These are phyloP conservation scores for Madurella fahalii DNA, from an alignment of 2,329 filamentous ascomycete genomes.

Conservation along the genomic window DNA sequence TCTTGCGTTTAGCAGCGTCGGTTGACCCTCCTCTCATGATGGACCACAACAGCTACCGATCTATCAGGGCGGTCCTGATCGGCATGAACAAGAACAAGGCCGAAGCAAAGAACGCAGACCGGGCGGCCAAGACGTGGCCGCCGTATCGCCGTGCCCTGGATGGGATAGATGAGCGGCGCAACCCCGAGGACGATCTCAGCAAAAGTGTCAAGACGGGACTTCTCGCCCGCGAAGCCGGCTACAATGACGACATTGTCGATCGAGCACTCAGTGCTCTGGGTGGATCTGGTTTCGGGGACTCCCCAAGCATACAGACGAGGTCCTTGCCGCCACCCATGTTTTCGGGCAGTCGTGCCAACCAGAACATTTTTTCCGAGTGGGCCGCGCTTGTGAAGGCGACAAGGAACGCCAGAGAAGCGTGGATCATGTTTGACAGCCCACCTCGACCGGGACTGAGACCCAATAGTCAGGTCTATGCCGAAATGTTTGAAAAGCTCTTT, in stretches of 20 bases:
- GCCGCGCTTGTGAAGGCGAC: slow-evolving; percentile 55
- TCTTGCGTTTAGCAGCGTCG: slow-evolving; percentile 49
- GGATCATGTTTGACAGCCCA: slow-evolving; percentile 45
- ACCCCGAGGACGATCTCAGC: slow-evolving; percentile 50
- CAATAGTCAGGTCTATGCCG: slow-evolving; percentile 47
- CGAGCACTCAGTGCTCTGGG: slow-evolving; percentile 49
- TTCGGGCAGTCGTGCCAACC: slow-evolving; percentile 25
- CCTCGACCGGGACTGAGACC: slow-evolving; percentile 34
- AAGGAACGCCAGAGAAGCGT: slow-evolving; percentile 58
- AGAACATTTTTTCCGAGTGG: slow-evolving; percentile 44
- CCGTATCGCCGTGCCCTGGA: slow-evolving; percentile 56
- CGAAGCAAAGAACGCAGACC: slow-evolving; percentile 46
- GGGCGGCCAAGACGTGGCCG: slow-evolving; percentile 54
- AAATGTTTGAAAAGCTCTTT: slow-evolving; percentile 58
- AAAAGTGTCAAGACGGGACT: slow-evolving; percentile 50
- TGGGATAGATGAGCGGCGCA: slow-evolving; percentile 54
- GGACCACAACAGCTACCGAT: slow-evolving; percentile 47
- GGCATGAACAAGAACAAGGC: slow-evolving; percentile 49
- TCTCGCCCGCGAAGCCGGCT: slow-evolving; percentile 55
- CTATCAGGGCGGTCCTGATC: slow-evolving; percentile 51
- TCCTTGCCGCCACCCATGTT: slow-evolving; percentile 34
- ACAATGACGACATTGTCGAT: slow-evolving; percentile 44
- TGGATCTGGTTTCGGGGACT: slow-evolving; percentile 46
- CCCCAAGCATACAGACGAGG: slow-evolving; percentile 55
- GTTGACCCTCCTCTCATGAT: slow-evolving; percentile 49